A percentile compares a stretch with the other conserved stretches of the same genome.
phyloP scores from a whole-genome alignment of 176 grass and related monocot species.

The Rhipidocladum racemiflorum region DNA sequence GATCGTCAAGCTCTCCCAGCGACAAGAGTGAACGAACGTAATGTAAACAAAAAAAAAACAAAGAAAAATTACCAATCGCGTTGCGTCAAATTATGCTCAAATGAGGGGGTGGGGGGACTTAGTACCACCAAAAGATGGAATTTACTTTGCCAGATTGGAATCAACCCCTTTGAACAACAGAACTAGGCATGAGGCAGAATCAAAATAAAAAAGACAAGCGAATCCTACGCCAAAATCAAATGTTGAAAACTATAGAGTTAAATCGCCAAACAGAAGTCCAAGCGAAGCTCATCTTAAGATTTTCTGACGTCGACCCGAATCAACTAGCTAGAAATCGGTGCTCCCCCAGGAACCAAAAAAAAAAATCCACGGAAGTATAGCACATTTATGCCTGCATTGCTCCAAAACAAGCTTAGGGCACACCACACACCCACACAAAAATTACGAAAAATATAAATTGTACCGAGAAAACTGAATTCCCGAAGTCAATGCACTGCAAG shows the following conservation, averaged over 20 bases:
- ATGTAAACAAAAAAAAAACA: not conserved
- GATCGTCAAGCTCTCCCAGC: not conserved
- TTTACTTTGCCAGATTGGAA: not conserved
- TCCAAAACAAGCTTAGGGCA: not conserved
- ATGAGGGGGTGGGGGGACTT: too few relatives aligned
- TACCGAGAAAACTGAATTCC: not conserved
- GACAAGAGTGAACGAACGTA: not conserved
- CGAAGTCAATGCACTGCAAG: not conserved
- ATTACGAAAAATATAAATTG: not conserved
- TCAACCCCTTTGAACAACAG: not conserved
- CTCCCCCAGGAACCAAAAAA: not conserved
- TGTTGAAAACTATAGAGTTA: not conserved
- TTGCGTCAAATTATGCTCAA: not conserved
- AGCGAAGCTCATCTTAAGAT: not conserved
- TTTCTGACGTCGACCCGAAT: not conserved
- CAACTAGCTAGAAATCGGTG: not conserved
- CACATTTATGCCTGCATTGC: conserved; percentile 21
- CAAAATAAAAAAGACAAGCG: not conserved
- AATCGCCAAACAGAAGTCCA: not conserved
- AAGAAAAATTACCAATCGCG: not conserved
- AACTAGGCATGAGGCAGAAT: not conserved
- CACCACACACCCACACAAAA: not conserved
- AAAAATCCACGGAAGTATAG: not conserved
- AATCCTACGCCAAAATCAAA: not conserved
- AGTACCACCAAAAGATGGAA: not conserved